These are phyloP conservation scores for Ogataea corticis DNA, from an alignment of 805 yeast genomes.

Conservation along the genomic window DNA sequence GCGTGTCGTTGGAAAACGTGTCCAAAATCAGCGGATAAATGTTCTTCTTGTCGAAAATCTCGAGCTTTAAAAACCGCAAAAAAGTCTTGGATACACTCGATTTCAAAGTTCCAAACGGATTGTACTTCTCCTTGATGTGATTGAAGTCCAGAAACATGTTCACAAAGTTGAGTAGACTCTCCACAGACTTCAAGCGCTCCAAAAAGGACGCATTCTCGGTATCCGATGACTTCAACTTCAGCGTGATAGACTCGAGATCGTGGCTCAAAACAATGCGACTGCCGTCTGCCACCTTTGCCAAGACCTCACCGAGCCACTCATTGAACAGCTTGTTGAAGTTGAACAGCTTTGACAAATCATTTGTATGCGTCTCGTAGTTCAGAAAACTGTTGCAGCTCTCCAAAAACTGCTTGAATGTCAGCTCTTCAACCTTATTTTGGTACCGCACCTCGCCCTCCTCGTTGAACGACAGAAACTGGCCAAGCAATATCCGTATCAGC, in stretches of 20 bases:
- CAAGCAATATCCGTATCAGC: slow-evolving; percentile 10
- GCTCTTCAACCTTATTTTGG: slow-evolving; percentile 10
- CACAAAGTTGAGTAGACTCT: slow-evolving; percentile 25
- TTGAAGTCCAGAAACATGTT: slow-evolving; percentile 20
- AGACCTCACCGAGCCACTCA: slow-evolving; percentile 23
- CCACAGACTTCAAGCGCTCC: slow-evolving; percentile 20
- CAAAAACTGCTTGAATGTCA: slow-evolving; percentile 20
- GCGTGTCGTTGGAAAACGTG: slow-evolving; percentile 15
- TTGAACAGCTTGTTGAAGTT: slow-evolving; percentile 26
- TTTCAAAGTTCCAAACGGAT: slow-evolving; percentile 20
- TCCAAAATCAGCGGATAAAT: slow-evolving; percentile 29
- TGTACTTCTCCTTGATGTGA: slow-evolving; percentile 4
- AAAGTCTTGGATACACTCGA: slow-evolving; percentile 21
- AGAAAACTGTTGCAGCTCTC: slow-evolving; percentile 13
- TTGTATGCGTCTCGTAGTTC: slow-evolving; percentile 3
- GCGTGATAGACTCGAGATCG: slow-evolving; percentile 2
- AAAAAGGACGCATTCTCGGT: slow-evolving; percentile 2
- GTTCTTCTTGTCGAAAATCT: slow-evolving; percentile 25
- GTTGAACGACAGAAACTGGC: slow-evolving; percentile 19
- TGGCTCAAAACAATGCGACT: slow-evolving; percentile 6
- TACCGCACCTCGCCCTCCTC: slow-evolving; percentile 13
- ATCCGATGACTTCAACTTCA: slow-evolving; percentile 6
- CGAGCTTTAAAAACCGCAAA: slow-evolving; percentile 20
- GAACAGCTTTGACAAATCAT: slow-evolving; percentile 15
- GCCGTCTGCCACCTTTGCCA: slow-evolving; percentile 17